Evolutionary conservation across 306 rosid species (phyloP), one percentile per base, ranked within the genome.

Genomic region (Vigna reflexopilosa): DNA sequence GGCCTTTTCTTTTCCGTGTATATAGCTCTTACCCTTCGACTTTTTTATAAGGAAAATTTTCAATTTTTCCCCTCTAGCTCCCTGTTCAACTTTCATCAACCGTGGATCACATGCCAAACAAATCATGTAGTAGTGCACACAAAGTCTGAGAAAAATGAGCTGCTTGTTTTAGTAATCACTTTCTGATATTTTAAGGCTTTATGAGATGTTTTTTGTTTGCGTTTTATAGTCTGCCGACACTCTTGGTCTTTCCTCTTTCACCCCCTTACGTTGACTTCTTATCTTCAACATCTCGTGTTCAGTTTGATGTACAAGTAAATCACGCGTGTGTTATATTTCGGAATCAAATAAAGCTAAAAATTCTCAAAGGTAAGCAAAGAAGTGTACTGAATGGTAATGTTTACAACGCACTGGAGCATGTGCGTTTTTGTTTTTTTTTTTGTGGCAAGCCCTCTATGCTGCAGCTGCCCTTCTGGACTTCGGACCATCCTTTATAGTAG

Each of bases 391-490:
- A n/a, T 26, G n/a, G 34, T 36, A 45, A 68, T 24, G 10, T 15
- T 34, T 16, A 22, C 40, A 20, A 57, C 52, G 45, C 50, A 58
- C 54, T 58, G 49, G 56, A 49, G 1, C 61, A 32, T 34, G 45
- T 14, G 19, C 12, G 34, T 20, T 67, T 47, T 20, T 58, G 34
- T 26, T 0, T 70, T 38, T 57, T 38, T 14, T 50, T 64, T 57
- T 57, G 77, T 59, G 49, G 22, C 30, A 2, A 68, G 50, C 61
- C 40, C 52, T 45, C 62, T 50, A 55, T 28, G 59, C 73, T 36
- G 80, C 73, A 10, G 74, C 47, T 69, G n/a, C 17, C 34, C n/a
- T 20, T 16, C 55, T 55, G 50, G 75, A 52, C 45, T 38, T 51
- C 5, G 19, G 50, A 66, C 34, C 72, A 42, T 42, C 36, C 36